phyloP scores from a whole-genome alignment of 176 grass and related monocot species.

The Cymbopogon citratus region DNA sequence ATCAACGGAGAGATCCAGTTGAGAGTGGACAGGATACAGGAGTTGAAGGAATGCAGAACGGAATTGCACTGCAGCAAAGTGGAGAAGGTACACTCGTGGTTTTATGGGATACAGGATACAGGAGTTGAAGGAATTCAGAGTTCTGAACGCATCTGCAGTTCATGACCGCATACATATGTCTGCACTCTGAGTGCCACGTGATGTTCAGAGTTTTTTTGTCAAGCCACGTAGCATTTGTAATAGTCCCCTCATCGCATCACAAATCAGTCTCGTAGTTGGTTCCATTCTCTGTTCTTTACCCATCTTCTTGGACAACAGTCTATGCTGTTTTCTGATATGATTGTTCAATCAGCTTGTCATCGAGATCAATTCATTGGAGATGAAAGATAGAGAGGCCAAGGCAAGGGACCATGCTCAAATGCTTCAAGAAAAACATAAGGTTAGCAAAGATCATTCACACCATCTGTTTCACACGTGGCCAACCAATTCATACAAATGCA shows the following conservation, averaged over 20 bases:
- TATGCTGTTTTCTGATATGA: not conserved
- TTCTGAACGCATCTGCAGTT: not conserved
- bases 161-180: not conserved
- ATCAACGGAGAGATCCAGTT: not conserved
- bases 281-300: not conserved
- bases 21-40: not conserved
- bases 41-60: not conserved
- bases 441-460: not conserved
- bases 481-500: not conserved
- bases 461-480: not conserved
- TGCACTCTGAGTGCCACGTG: not conserved
- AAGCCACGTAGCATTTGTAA: not conserved
- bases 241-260: not conserved
- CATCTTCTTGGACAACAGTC: not conserved
- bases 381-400: not conserved
- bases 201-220: not conserved
- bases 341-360: not conserved
- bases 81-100: constrained; percentile 13
- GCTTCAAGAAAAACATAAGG: constrained; percentile 29
- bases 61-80: not conserved
- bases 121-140: not conserved
- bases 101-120: too few relatives aligned
- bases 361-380: not conserved
- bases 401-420: not conserved
- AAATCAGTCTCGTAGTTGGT: not conserved